A percentile compares a stretch with the other conserved stretches of the same genome.
These are phyloP conservation scores for Citrus unshiu DNA, from an alignment of 345 rosid species.

Conservation along the genomic window DNA sequence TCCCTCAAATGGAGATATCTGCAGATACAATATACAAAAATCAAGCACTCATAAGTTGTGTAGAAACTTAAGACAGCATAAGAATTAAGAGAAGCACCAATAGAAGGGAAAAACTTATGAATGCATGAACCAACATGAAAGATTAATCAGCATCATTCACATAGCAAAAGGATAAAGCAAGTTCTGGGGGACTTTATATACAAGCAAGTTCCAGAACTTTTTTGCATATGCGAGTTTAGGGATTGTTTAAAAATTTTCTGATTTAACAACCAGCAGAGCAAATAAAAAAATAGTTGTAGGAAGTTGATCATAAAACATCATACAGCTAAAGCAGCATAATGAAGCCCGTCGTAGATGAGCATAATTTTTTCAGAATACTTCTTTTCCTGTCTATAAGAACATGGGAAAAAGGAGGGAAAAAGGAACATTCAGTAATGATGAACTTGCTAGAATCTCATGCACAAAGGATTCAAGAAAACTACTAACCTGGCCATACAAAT, in stretches of 20 bases:
- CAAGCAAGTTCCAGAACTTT: not conserved
- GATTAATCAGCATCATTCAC: not conserved
- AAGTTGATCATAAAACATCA: conserved; percentile 22
- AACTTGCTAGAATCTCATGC: not conserved
- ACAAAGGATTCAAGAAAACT: not conserved
- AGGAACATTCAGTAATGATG: not conserved
- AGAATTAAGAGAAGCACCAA: not conserved
- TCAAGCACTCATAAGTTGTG: not conserved
- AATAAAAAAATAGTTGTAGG: not conserved
- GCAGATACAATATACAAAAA: not conserved
- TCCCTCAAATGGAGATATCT: conserved; percentile 79
- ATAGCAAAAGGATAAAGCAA: too few relatives aligned
- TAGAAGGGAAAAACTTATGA: not conserved
- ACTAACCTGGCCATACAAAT: conserved; percentile 90
- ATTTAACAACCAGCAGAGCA: not conserved
- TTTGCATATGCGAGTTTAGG: not conserved
- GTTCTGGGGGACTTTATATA: not conserved
- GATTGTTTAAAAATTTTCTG: not conserved
- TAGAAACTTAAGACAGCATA: not conserved
- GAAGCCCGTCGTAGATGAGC: conserved; percentile 94
- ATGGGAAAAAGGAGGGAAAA: not conserved
- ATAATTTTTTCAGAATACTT: conserved; percentile 51
- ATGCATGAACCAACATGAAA: not conserved
- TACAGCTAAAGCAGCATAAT: conserved; percentile 95
- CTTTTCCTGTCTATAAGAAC: conserved; percentile 48